Percentiles rank a stretch among this genome's conserved stretches.
Evolutionary conservation across 805 yeast genomes (phyloP).

Genomic region (Candida endomychidarum): DNA sequence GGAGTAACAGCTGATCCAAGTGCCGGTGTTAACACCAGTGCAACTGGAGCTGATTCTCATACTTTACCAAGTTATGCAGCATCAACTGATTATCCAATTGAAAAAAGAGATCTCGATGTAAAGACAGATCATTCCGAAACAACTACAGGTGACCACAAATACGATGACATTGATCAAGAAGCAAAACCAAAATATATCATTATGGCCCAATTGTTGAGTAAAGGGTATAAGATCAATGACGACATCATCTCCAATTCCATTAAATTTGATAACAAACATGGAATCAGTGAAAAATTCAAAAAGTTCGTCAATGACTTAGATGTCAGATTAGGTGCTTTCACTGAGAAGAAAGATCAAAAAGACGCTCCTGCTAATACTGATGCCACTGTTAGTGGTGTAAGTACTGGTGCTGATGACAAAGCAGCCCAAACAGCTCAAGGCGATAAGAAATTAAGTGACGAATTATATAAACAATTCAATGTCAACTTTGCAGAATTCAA

Average conservation of each 20-base stretch:
- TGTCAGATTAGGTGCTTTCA: constrained; percentile 40
- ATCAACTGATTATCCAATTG: constrained; percentile 15
- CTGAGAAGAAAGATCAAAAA: neutral
- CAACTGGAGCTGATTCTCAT: constrained; percentile 10
- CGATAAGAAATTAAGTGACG: constrained; percentile 7
- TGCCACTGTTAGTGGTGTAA: constrained; percentile 46
- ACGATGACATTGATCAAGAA: constrained; percentile 65
- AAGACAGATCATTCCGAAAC: constrained; percentile 13
- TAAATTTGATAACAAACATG: constrained; percentile 63
- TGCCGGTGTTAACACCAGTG: constrained; percentile 12
- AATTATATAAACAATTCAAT: constrained; percentile 2
- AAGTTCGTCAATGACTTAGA: constrained; percentile 56
- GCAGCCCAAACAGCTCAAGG: neutral
- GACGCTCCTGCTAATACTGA: neutral
- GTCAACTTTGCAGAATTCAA: constrained; percentile 3
- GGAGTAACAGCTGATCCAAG: constrained; percentile 15
- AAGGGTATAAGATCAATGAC: constrained; percentile 72
- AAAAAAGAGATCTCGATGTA: constrained; percentile 16
- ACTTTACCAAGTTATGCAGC: constrained; percentile 16
- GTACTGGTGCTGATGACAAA: constrained; percentile 36
- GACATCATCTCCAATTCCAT: constrained; percentile 58
- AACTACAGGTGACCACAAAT: constrained; percentile 29
- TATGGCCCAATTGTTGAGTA: constrained; percentile 70
- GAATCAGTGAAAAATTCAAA: constrained; percentile 56
- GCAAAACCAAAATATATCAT: constrained; percentile 74